Evolutionary conservation across 1,284 basidiomycete species (phyloP).

Genomic region (Sutorius eximius): DNA sequence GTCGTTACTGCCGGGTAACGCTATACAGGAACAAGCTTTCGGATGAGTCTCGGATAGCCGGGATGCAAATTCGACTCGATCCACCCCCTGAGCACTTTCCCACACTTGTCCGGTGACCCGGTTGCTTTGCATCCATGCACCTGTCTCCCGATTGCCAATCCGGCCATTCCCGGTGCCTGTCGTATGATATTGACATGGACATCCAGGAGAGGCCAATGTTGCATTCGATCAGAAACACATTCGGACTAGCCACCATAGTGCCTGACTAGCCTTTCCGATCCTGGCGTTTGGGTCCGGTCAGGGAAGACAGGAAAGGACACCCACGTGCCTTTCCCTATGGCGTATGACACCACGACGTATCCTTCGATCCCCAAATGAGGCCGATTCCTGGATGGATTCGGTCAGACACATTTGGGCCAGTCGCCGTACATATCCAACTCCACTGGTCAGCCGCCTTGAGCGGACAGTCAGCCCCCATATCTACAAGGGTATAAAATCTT

Average conservation of each 20-base stretch:
- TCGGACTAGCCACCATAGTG: not conserved
- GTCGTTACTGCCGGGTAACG: too few species aligned
- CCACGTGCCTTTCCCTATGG: too few species aligned
- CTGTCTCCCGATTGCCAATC: conserved; percentile 15
- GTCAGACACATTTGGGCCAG: conserved; percentile 6
- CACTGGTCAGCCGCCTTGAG: not conserved
- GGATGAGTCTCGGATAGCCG: not conserved
- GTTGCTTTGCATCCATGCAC: not conserved
- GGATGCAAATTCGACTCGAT: not conserved
- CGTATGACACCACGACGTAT: not conserved
- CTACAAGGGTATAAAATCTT: conserved; percentile 5
- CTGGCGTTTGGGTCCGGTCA: not conserved
- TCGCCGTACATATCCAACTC: not conserved
- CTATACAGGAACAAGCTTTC: too few species aligned
- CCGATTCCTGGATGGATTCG: not conserved
- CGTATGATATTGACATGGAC: not conserved
- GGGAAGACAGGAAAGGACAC: not conserved
- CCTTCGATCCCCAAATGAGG: too few species aligned
- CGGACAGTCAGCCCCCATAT: conserved; percentile 9
- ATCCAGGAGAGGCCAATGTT: not conserved
- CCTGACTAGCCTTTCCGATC: not conserved
- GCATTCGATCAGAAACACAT: conserved; percentile 2
- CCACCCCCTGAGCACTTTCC: not conserved
- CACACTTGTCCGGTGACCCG: too few species aligned
- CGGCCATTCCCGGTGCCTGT: conserved; percentile 9